Base-by-base conservation (phyloP, 352 stramenopile species). In the Globisporangium mamillatum region DNA sequence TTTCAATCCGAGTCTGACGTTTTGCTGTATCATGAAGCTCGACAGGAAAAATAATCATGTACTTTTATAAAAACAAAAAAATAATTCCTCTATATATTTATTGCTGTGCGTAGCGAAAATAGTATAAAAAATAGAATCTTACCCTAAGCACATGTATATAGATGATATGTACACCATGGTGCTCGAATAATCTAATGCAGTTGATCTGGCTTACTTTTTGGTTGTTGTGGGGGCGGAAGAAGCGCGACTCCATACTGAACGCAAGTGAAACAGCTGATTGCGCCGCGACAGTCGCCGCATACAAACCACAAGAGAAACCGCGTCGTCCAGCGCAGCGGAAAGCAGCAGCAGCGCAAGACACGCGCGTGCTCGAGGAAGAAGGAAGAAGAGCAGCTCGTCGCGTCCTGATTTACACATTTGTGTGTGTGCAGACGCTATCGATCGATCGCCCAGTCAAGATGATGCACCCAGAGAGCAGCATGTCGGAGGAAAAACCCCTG, bases 401-500 rank as follows among this genome's bases (percentile, higher is more conserved):
- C 14, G 41, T 46, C 4, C 41, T 7, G 4, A n/a, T 36, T n/a
- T 34, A 59, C 16, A 24, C 25, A 59, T n/a, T 20, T 44, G 12
- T 50, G 14, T 50, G 38, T 50, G 14, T 50, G 41, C 4, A 16
- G 8, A 20, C 38, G 38, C 38, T 50, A 18, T 50, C 25, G 34
- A 38, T 38, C 24, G 8, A 38, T 59, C 25, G 6, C 53, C 27
- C 54, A 38, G 60, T 53, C 62, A 41, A 55, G 63, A 68, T 68
- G 63, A 68, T 68, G 63, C 63, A 68, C 27, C 52, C 63, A 8
- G 63, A 68, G 53, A 68, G 57, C 63, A 56, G 60, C 20, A 27
- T 68, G 63, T 63, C 63, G 53, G 63, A 68, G 54, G 63, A 68
- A 27, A 68, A 68, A 27, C 63, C 63, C 53, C 63, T 68, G 63